Evolutionary conservation across 148 eudicot species (phyloP).

Genomic region (Vaccinium darrowii): DNA sequence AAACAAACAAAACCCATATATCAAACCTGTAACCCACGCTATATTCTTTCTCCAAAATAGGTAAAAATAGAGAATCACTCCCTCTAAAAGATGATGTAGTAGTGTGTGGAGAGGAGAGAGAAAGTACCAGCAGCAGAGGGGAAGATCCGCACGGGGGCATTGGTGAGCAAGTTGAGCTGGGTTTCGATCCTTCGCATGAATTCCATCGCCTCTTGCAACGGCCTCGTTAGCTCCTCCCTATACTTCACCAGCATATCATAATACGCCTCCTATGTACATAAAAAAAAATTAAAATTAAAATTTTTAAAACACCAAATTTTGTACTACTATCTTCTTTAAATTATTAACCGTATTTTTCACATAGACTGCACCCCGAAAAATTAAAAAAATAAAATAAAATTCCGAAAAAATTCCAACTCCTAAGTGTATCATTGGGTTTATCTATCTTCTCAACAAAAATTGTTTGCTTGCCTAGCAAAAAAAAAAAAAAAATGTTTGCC

Average conservation of each 20-base stretch:
- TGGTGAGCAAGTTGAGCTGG: constrained; percentile 65
- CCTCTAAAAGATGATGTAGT: neutral
- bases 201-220: constrained; percentile 93
- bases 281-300: neutral
- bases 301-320: neutral
- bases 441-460: no score
- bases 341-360: no score
- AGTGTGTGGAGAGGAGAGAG: neutral
- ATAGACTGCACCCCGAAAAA: no score
- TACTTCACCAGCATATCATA: constrained; percentile 91
- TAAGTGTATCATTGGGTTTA: no score
- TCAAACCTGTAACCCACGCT: neutral
- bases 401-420: no score
- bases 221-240: constrained; percentile 77
- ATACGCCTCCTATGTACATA: constrained; percentile 69
- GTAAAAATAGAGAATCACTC: constrained; percentile 1
- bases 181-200: constrained; percentile 83
- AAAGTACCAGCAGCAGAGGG: constrained; percentile 46
- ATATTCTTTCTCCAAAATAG: neutral
- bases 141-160: constrained; percentile 52
- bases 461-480: no score
- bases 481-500: no score
- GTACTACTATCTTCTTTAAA: neutral
- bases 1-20: neutral
- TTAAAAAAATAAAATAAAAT: neutral